These are phyloP conservation scores for Suillus placidus DNA, from an alignment of 768 basidiomycete genomes.

Conservation along the genomic window DNA sequence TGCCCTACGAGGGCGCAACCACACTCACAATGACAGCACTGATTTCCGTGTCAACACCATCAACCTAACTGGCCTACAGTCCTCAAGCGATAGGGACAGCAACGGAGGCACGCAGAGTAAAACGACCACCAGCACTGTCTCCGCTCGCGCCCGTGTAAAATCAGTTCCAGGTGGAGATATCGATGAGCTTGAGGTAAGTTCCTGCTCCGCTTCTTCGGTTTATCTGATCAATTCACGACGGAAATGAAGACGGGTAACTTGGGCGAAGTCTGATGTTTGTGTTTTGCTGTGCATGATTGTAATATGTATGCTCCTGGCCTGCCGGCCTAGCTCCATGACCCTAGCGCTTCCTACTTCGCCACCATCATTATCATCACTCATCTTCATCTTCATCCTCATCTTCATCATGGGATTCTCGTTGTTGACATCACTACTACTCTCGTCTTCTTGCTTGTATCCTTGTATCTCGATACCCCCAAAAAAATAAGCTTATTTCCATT, in stretches of 20 bases:
- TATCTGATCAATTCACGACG: background rate
- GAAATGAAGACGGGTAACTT: background rate
- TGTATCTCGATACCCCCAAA: background rate
- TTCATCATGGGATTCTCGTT: background rate
- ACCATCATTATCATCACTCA: background rate
- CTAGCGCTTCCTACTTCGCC: background rate
- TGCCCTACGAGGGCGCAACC: slow-evolving; percentile 29
- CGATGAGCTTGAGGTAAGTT: background rate
- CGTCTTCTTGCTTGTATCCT: background rate
- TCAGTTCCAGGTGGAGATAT: background rate
- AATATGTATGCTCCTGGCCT: background rate
- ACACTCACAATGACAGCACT: slow-evolving; percentile 2
- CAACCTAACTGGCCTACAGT: slow-evolving; percentile 4
- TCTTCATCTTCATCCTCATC: background rate
- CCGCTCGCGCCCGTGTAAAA: background rate
- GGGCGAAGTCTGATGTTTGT: background rate
- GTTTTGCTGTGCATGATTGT: background rate
- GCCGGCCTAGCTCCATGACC: background rate
- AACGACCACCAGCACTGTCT: background rate
- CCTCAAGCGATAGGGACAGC: slow-evolving; percentile 7
- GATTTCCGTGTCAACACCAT: slow-evolving; percentile 12
- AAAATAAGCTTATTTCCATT: slow-evolving; percentile 3
- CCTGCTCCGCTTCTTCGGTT: background rate
- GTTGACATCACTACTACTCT: background rate
- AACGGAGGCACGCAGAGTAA: background rate